phyloP scores from a whole-genome alignment of 2,329 filamentous ascomycete species.

The Xylariaceae sp. region DNA sequence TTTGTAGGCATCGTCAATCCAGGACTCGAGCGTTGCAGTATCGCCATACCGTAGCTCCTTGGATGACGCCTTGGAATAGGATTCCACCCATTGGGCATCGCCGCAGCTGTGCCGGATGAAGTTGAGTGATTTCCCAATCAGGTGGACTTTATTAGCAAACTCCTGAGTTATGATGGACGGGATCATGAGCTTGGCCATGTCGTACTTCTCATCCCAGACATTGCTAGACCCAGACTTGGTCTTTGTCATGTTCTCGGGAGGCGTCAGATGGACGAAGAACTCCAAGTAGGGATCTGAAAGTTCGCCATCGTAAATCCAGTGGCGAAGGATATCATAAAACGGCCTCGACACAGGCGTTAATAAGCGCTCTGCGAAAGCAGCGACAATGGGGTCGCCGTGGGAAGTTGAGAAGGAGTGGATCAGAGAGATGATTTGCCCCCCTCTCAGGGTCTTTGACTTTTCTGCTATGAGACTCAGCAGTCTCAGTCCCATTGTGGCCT shows the following conservation, averaged over 20 bases:
- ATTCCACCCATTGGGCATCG: slow-evolving; percentile 92
- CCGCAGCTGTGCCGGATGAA: slow-evolving; percentile 96
- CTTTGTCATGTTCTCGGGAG: slow-evolving; percentile 46
- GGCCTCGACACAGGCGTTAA: slow-evolving; percentile 83
- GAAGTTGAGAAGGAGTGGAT: slow-evolving; percentile 92
- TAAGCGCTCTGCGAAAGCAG: slow-evolving; percentile 85
- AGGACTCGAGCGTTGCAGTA: slow-evolving; percentile 83
- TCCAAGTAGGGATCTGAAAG: slow-evolving; percentile 93
- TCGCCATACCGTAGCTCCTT: slow-evolving; percentile 91
- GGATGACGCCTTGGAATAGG: slow-evolving; percentile 87
- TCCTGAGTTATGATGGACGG: slow-evolving; percentile 90
- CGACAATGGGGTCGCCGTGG: slow-evolving; percentile 92
- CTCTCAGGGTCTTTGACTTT: slow-evolving; percentile 75
- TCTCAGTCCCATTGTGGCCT: slow-evolving; percentile 91
- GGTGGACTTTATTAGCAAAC: slow-evolving; percentile 92
- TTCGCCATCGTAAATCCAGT: slow-evolving; percentile 98
- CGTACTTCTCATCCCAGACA: slow-evolving; percentile 98
- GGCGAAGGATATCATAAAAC: slow-evolving; percentile 92
- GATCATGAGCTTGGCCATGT: slow-evolving; percentile 78
- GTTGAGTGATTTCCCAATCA: slow-evolving; percentile 96
- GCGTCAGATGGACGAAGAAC: slow-evolving; percentile 89
- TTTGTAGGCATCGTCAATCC: slow-evolving; percentile 96
- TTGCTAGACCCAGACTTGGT: slow-evolving; percentile 67
- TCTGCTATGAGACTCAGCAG: slow-evolving; percentile 94
- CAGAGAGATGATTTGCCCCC: slow-evolving; percentile 86